These are phyloP conservation scores for Penicillium ochrochloron DNA, from an alignment of 495 filamentous ascomycete genomes.

Conservation along the genomic window DNA sequence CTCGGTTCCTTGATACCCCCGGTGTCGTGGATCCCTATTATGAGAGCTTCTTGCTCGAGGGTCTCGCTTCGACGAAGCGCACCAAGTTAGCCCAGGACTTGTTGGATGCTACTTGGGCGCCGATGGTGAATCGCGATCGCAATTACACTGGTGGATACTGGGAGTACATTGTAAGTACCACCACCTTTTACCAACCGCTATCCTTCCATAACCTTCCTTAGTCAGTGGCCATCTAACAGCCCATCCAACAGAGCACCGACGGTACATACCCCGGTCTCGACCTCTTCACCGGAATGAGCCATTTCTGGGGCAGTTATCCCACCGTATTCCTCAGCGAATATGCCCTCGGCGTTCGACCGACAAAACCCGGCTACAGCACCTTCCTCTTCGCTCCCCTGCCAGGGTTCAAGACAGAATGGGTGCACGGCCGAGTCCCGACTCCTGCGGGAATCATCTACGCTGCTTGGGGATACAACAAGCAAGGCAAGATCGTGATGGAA, in stretches of 20 bases:
- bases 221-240: not conserved
- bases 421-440: slow-evolving; percentile 12
- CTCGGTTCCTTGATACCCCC: not conserved
- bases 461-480: slow-evolving; percentile 3
- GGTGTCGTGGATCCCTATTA: slow-evolving; percentile 3
- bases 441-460: slow-evolving; percentile 4
- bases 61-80: not conserved
- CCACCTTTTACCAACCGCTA: not conserved
- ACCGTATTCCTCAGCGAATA: slow-evolving; percentile 16
- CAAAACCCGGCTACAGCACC: slow-evolving; percentile 4
- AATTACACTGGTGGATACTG: slow-evolving; percentile 17
- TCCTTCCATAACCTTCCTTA: not conserved
- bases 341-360: slow-evolving; percentile 5
- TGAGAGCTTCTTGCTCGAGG: slow-evolving; percentile 5
- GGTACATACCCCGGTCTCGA: slow-evolving; percentile 13
- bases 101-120: slow-evolving; percentile 13
- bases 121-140: slow-evolving; percentile 10
- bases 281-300: slow-evolving; percentile 13
- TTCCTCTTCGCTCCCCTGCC: slow-evolving; percentile 10
- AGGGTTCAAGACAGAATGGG: slow-evolving; percentile 14
- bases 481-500: not conserved
- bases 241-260: slow-evolving; percentile 10
- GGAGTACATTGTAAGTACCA: slow-evolving; percentile 16
- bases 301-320: slow-evolving; percentile 17
- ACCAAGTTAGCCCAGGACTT: slow-evolving; percentile 1